Percentiles rank a stretch among this genome's conserved stretches.
phyloP scores from a whole-genome alignment of 2,329 filamentous ascomycete genomes.

The Neurospora sp. region DNA sequence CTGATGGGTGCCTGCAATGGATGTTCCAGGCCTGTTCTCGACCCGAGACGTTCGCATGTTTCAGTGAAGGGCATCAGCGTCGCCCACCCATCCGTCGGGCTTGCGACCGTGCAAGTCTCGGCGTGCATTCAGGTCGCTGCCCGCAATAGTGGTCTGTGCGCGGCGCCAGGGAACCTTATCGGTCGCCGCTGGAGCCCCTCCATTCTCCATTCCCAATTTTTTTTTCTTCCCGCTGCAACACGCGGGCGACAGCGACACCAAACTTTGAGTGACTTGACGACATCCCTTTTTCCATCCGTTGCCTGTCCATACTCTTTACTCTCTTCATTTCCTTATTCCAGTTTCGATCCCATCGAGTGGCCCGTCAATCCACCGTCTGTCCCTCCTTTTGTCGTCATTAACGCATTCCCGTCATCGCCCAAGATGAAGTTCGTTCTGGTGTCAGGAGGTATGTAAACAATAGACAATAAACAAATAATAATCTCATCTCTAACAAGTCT shows the following conservation, averaged over 20 bases:
- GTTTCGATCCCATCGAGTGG: neutral
- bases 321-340: neutral
- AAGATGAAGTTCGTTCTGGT: neutral
- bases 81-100: neutral
- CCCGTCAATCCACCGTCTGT: neutral
- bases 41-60: too few species aligned
- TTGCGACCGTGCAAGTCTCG: neutral
- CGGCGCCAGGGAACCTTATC: neutral
- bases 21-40: neutral
- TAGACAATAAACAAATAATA: neutral
- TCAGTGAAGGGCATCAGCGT: neutral
- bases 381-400: neutral
- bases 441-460: neutral
- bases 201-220: neutral
- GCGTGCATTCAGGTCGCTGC: neutral
- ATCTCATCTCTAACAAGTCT: neutral
- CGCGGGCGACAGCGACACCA: neutral
- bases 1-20: slow-evolving; percentile 6
- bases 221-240: neutral
- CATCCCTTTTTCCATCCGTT: neutral
- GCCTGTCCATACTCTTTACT: neutral
- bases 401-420: neutral
- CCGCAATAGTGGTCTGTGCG: neutral
- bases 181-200: neutral
- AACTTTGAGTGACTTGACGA: neutral